A percentile compares a stretch with the other conserved stretches of the same genome.
phyloP scores from a whole-genome alignment of 768 basidiomycete species.

The Tulasnella calospora region DNA sequence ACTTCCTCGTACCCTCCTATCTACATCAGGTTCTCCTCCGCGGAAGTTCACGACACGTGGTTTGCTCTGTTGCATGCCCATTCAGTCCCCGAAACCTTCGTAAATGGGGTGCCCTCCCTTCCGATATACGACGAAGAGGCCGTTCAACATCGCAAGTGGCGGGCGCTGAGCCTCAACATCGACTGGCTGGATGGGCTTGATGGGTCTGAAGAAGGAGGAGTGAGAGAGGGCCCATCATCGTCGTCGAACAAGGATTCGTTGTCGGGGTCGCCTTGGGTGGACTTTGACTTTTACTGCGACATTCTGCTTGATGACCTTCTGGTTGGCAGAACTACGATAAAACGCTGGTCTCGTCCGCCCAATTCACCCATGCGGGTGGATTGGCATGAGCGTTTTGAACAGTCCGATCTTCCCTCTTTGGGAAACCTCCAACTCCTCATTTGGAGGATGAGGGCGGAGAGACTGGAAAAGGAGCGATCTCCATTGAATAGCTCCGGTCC shows the following conservation, averaged over 20 bases:
- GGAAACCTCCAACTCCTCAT: conserved; percentile 62
- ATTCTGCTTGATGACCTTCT: conserved; percentile 58
- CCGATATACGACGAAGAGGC: conserved; percentile 81
- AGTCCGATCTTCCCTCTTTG: conserved; percentile 74
- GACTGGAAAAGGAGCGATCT: conserved; percentile 19
- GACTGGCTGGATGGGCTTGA: neutral
- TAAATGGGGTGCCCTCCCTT: conserved; percentile 49
- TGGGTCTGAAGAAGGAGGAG: neutral
- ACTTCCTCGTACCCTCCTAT: conserved; percentile 51
- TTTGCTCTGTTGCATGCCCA: conserved; percentile 70
- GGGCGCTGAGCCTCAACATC: conserved; percentile 40
- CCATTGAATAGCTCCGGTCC: neutral
- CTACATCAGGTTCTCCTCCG: conserved; percentile 65
- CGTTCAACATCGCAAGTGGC: conserved; percentile 51
- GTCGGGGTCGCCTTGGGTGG: conserved; percentile 47
- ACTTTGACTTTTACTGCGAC: conserved; percentile 73
- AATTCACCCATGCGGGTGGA: conserved; percentile 41
- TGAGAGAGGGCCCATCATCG: conserved; percentile 19
- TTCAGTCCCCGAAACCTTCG: conserved; percentile 46
- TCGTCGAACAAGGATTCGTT: neutral
- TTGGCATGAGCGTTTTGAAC: conserved; percentile 77
- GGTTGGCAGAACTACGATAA: conserved; percentile 69
- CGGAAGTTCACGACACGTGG: conserved; percentile 68
- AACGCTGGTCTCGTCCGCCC: conserved; percentile 38
- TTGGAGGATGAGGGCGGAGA: conserved; percentile 37